These are phyloP conservation scores for Ophiostoma montium DNA, from an alignment of 2,329 filamentous ascomycete genomes.

Conservation along the genomic window DNA sequence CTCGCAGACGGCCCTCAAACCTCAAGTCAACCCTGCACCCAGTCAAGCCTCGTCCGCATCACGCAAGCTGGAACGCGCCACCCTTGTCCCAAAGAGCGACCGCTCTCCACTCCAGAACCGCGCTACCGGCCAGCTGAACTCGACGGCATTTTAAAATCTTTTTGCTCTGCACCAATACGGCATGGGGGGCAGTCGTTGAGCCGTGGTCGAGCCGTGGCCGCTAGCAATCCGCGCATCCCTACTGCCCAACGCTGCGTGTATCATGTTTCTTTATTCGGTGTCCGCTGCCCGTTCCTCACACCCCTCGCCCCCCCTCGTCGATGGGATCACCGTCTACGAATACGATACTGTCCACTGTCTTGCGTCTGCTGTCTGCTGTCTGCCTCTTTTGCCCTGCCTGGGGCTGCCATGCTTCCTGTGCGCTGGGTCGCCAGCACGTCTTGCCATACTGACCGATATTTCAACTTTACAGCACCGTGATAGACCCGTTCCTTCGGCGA, in stretches of 20 bases:
- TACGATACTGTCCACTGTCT: background rate
- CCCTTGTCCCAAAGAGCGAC: background rate
- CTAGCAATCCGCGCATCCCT: background rate
- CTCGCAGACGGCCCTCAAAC: too few species aligned
- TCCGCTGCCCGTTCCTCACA: background rate
- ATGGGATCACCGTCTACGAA: background rate
- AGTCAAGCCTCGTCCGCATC: too few species aligned
- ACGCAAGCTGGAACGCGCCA: background rate
- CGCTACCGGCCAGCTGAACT: slow-evolving; percentile 1
- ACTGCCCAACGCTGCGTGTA: background rate
- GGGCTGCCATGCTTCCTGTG: background rate
- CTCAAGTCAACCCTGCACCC: too few species aligned
- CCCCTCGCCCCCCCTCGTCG: background rate
- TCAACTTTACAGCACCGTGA: background rate
- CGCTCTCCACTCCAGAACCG: background rate
- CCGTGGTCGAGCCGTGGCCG: background rate
- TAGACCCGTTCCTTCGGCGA: background rate
- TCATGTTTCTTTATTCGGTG: background rate
- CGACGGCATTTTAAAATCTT: background rate
- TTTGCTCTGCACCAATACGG: background rate
- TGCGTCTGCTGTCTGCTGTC: background rate
- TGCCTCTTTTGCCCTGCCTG: background rate
- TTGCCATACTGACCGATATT: background rate
- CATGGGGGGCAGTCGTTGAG: background rate
- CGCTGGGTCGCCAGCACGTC: too few species aligned